Evolutionary conservation across 345 rosid genomes (phyloP).

Genomic region (Gossypium bickii): DNA sequence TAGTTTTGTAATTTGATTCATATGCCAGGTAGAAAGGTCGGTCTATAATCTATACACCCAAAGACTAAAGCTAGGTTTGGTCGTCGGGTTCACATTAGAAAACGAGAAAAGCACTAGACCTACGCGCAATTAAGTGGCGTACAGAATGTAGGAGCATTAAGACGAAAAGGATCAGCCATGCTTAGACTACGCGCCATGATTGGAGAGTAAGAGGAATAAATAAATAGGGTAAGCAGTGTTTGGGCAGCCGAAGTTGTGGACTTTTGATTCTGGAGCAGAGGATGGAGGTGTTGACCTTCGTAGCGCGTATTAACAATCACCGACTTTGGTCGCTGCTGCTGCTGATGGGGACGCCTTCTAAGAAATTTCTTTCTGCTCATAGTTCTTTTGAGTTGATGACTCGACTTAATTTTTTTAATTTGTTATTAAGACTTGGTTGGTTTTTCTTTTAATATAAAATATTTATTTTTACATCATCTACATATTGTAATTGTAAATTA

Average conservation of each 20-base stretch:
- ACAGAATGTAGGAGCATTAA: background rate
- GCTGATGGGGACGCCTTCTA: background rate
- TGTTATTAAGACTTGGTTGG: too few species aligned
- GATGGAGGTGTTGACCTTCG: background rate
- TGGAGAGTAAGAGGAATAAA: background rate
- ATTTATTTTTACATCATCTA: too few species aligned
- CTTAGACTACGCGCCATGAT: background rate
- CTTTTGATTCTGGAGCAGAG: background rate
- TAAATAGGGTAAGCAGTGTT: background rate
- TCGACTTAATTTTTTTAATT: too few species aligned
- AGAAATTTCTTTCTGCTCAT: background rate
- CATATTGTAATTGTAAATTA: too few species aligned
- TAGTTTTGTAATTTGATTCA: background rate
- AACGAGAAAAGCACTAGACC: conserved; percentile 11
- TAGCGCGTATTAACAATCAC: conserved; percentile 1
- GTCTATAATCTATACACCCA: background rate
- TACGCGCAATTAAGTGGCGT: conserved; percentile 7
- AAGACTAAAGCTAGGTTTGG: conserved; percentile 16
- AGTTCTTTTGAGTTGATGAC: background rate
- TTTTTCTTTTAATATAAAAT: too few species aligned
- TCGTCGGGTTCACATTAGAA: conserved; percentile 37
- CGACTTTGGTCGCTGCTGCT: background rate
- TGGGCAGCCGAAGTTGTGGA: conserved; percentile 5
- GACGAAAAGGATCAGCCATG: background rate
- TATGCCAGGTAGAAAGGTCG: background rate